Percentiles rank a stretch among this genome's conserved stretches.
Evolutionary conservation across 257 asterid genomes (phyloP).

Genomic region (Gentiana dahurica): DNA sequence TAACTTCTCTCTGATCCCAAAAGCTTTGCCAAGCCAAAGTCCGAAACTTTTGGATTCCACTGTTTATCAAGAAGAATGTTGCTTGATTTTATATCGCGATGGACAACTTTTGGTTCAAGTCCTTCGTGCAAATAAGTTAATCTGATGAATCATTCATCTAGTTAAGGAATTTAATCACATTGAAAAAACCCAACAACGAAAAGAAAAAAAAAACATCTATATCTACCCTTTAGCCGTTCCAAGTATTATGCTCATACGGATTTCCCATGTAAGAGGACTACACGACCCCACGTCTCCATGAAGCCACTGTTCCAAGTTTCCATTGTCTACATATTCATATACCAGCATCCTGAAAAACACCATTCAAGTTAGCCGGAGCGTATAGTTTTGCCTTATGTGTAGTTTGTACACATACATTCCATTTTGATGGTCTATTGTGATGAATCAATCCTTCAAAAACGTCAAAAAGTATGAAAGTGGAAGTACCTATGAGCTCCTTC

Average conservation of each 20-base stretch:
- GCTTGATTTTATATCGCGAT: conserved; percentile 87
- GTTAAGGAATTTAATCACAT: not conserved
- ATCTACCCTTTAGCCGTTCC: conserved; percentile 90
- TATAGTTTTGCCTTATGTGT: not conserved
- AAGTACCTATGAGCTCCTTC: conserved; percentile 90
- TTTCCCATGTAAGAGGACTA: conserved; percentile 92
- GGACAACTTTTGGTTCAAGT: conserved; percentile 90
- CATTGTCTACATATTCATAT: conserved; percentile 77
- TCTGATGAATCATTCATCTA: conserved; percentile 26
- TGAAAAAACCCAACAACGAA: not conserved
- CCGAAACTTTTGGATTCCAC: conserved; percentile 79
- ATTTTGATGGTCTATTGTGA: too few relatives aligned
- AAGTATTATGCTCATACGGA: conserved; percentile 76
- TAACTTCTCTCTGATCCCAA: conserved; percentile 75
- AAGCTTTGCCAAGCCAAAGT: conserved; percentile 83
- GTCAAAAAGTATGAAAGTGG: not conserved
- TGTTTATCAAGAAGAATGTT: conserved; percentile 69
- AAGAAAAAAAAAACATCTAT: not conserved
- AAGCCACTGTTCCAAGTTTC: conserved; percentile 90
- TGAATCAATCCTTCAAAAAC: not conserved
- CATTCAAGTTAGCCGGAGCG: not conserved
- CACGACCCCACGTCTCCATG: conserved; percentile 83
- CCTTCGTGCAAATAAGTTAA: conserved; percentile 85
- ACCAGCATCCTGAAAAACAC: conserved; percentile 62
- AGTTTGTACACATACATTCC: too few relatives aligned